Conservation (phyloP, 768 basidiomycete species). For the Russula sp. region DNA sequence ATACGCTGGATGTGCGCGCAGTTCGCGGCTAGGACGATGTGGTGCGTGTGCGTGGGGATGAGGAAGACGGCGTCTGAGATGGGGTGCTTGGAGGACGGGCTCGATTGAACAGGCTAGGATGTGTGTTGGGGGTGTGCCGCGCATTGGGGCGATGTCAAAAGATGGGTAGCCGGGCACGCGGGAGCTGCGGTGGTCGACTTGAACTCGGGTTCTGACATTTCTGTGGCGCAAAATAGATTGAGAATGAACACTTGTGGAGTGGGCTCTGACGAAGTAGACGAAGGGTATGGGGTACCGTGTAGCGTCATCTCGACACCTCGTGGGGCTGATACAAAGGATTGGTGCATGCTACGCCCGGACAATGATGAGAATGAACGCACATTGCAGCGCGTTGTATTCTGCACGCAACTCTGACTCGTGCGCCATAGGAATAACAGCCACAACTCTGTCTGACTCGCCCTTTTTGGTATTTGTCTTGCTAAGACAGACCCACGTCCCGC, state of each 20-base stretch:
- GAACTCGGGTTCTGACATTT: constrained; percentile 44
- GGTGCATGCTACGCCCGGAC: not conserved
- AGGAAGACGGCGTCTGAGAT: no score
- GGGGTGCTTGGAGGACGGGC: no score
- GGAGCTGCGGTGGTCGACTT: no score
- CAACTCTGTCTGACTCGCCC: constrained; percentile 50
- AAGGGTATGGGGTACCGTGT: constrained; percentile 57
- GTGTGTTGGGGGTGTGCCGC: no score
- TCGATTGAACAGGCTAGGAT: no score
- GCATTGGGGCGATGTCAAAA: no score
- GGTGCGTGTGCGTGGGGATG: no score
- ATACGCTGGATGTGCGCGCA: no score
- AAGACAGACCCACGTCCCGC: constrained; percentile 68
- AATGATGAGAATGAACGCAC: constrained; percentile 33
- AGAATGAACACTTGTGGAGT: constrained; percentile 55
- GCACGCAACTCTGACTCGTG: constrained; percentile 31
- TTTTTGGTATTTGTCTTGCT: constrained; percentile 59
- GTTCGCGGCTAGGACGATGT: no score
- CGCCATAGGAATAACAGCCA: constrained; percentile 72
- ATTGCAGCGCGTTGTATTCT: constrained; percentile 29
- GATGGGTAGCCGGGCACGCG: no score
- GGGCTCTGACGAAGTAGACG: constrained; percentile 38
- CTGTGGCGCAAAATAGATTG: constrained; percentile 47
- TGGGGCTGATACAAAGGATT: constrained; percentile 34
- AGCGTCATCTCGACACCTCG: constrained; percentile 52